Conservation (phyloP, 2,329 filamentous ascomycete genomes). For the Penicillium glabrum region DNA sequence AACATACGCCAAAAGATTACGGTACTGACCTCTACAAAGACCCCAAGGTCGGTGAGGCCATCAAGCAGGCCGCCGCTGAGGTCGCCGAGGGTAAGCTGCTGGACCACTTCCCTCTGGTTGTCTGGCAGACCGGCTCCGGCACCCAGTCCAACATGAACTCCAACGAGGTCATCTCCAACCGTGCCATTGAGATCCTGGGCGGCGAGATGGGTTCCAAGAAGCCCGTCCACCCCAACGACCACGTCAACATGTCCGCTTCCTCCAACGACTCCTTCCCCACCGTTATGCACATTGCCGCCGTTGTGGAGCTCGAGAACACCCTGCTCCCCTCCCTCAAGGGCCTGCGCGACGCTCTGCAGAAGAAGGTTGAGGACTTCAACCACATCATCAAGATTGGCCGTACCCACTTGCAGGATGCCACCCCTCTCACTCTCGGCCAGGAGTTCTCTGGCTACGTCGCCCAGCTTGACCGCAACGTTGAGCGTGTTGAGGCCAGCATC, state of each 20-base stretch:
- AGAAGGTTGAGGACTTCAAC: constrained; percentile 86
- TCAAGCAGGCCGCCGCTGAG: constrained; percentile 90
- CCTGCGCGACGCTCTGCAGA: constrained; percentile 79
- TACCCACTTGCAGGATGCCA: constrained; percentile 96
- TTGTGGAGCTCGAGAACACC: constrained; percentile 84
- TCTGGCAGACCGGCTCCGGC: constrained; percentile 98
- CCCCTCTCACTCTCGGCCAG: constrained; percentile 89
- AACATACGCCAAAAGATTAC: background rate
- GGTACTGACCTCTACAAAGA: constrained; percentile 56
- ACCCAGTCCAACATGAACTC: constrained; percentile 99
- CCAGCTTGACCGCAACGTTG: constrained; percentile 87
- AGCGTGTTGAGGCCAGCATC: constrained; percentile 78
- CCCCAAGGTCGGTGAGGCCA: constrained; percentile 85
- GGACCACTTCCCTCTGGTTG: constrained; percentile 96
- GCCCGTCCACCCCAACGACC: constrained; percentile 98
- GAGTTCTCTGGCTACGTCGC: constrained; percentile 98
- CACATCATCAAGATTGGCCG: constrained; percentile 98
- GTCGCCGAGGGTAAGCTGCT: constrained; percentile 90
- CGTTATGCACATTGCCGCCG: constrained; percentile 98
- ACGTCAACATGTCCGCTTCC: constrained; percentile 98
- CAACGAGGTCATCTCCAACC: constrained; percentile 99
- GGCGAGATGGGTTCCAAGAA: constrained; percentile 95
- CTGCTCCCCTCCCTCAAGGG: constrained; percentile 80
- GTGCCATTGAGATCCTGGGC: constrained; percentile 95
- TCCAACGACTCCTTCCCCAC: constrained; percentile 99